Percentiles rank a stretch among this genome's conserved stretches.
Evolutionary conservation across 1,284 basidiomycete genomes (phyloP).

Genomic region (Ustilago curta): DNA sequence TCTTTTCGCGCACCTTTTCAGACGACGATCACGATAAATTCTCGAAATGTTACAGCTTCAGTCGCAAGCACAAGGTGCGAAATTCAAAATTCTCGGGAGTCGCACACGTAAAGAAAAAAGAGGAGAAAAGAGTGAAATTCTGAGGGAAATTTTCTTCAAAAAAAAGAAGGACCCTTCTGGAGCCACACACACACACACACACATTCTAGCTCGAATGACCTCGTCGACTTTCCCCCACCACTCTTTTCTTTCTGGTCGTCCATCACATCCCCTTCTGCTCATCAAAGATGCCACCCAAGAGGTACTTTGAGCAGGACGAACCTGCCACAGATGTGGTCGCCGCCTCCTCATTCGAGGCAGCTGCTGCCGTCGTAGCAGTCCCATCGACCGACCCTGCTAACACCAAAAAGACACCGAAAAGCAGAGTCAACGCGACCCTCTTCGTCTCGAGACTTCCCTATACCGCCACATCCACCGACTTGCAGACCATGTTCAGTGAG

Average conservation of each 20-base stretch:
- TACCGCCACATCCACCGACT: slow-evolving; percentile 86
- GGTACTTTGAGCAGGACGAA: slow-evolving; percentile 56
- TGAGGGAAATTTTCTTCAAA: slow-evolving; percentile 15
- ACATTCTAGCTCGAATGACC: too few relatives aligned
- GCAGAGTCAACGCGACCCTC: slow-evolving; percentile 63
- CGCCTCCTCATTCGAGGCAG: slow-evolving; percentile 17
- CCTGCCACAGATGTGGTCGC: slow-evolving; percentile 12
- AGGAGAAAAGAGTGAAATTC: too few relatives aligned
- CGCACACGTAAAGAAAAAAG: too few relatives aligned
- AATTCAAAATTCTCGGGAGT: slow-evolving; percentile 22
- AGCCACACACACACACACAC: not conserved
- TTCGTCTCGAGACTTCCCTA: slow-evolving; percentile 78
- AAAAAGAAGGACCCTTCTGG: slow-evolving; percentile 6
- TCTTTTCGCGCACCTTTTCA: too few relatives aligned
- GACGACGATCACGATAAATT: slow-evolving; percentile 20
- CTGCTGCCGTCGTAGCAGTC: not conserved
- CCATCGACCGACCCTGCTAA: slow-evolving; percentile 9
- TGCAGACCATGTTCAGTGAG: slow-evolving; percentile 92
- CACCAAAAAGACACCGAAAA: slow-evolving; percentile 12
- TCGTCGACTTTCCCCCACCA: not conserved
- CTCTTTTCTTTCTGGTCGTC: too few relatives aligned
- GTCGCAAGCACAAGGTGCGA: not conserved
- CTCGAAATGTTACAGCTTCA: slow-evolving; percentile 3
- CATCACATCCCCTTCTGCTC: not conserved
- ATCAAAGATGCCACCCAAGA: slow-evolving; percentile 49